Evolutionary conservation across 176 grass and related monocot species (phyloP), one percentile per base, ranked within the genome.

Genomic region (Themeda triandra): DNA sequence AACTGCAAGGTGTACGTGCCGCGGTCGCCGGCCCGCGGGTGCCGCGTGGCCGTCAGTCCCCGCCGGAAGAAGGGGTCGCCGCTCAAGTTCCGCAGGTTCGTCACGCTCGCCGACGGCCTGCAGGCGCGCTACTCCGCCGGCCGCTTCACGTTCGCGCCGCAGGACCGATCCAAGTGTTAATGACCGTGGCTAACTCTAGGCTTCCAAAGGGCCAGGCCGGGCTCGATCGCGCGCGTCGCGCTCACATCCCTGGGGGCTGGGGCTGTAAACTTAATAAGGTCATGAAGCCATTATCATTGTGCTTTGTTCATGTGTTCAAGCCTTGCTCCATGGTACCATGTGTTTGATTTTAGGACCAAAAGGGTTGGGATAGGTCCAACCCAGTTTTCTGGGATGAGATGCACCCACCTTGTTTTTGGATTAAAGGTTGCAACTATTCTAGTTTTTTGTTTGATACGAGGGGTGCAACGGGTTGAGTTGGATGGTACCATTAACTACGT

Each of bases 1-100:
- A 28, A 86, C 42, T 95, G 93, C 88, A 85, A 45, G 69, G 80
- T 92, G 37, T 92, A 86, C 40, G 76, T 92, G 45, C 63, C 37
- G 10, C 62, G 56, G 45, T 91, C 93, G 31, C 88, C 85, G 46
- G 44, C 62, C 45, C 37, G 46, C 5, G 49, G 49, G 40, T 95
- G 93, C 80, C 27, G 82, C 32, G 60, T 62, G 21, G 23, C 36
- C 32, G 30, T 87, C 18, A 74, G 65, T 28, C 88, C 93, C 10
- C 41, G 37, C 29, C 0, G 40, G 75, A 83, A 24, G 32, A 39
- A 23, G 69, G 86, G 88, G 23, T 58, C 81, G 63, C 49, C 28
- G 42, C 90, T 95, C 58, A 81, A 73, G 85, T 88, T 90, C 64
- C 79, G 87, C 36, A 79, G 60, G 80, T 64, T 92, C 77, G 74